Base-by-base conservation (phyloP, 441 rosid genomes). In the Raphanus hybrid region DNA sequence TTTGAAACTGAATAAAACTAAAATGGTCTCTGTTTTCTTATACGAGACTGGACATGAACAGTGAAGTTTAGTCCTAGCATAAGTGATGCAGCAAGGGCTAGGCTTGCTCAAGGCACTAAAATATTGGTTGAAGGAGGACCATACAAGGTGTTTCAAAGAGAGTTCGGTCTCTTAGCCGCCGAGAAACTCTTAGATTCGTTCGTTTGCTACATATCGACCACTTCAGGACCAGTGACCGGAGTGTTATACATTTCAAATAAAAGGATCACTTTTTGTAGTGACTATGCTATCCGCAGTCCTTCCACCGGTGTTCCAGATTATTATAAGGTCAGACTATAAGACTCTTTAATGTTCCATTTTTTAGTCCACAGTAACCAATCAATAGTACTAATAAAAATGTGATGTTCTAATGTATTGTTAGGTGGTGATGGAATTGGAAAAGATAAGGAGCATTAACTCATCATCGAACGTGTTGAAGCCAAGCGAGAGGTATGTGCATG, bases 81-180 rank as follows among this genome's bases (percentile, higher is more conserved):
- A 70, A 74, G 87, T 3, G 93, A 95, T 68, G 94, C 91, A 23
- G 93, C 98, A 70, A 80, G 87, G 92, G 91, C 92, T 48, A 92
- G 92, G 83, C 85, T 90, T 61, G 16, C 90, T 71, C 96, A 88
- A 67, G 94, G 97, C 50, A 86, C 93, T 62, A 95, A 85, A 79
- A 82, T 92, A 65, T 71, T 95, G 3, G 60, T 88, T 3, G 93
- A 90, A 87, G 97, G 97, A 83, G 99, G 98, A 41, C 84, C 87
- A 54, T 88, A 87, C 14, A 92, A 83, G 82, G 82, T 91, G 64
- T 92, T 91, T 81, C 86, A 80, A 68, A 94, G 85, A 37, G 87
- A 86, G 20, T 92, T 92, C 80, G 89, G 85, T 67, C 70, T 54
- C 37, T 50, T 84, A 58, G 66, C 88, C 0, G 85, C 85, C 58